Conservation (phyloP, 768 basidiomycete genomes). For the Ramaria sp. region DNA sequence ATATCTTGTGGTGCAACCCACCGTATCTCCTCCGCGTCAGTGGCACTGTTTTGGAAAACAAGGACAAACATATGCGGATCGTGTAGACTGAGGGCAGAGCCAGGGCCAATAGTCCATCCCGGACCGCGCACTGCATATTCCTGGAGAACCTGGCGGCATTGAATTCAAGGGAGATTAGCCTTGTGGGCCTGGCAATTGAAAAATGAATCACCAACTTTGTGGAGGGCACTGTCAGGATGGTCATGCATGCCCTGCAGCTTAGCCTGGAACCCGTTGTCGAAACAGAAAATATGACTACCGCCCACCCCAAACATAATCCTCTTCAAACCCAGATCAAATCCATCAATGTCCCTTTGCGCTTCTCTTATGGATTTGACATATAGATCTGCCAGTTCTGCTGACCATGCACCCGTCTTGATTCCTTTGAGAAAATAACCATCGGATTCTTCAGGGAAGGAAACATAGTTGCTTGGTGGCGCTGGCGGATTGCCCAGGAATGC, state of each 20-base stretch:
- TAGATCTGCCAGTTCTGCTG: constrained; percentile 4
- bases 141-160: not conserved
- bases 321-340: constrained; percentile 5
- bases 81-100: constrained; percentile 8
- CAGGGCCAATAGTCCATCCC: constrained; percentile 7
- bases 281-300: constrained; percentile 9
- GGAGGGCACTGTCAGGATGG: constrained; percentile 5
- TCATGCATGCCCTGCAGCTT: constrained; percentile 7
- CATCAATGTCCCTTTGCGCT: constrained; percentile 6
- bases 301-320: constrained; percentile 7
- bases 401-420: constrained; percentile 8
- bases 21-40: constrained; percentile 6
- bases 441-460: constrained; percentile 7
- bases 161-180: not conserved
- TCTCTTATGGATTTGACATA: constrained; percentile 7
- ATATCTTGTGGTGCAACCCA: constrained; percentile 9
- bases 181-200: not conserved
- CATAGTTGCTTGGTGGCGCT: constrained; percentile 9
- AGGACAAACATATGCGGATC: constrained; percentile 9
- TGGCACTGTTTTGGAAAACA: constrained; percentile 5
- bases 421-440: constrained; percentile 7
- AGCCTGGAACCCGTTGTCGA: constrained; percentile 9
- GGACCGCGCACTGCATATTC: constrained; percentile 5
- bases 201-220: not conserved
- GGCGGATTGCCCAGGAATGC: constrained; percentile 5